phyloP scores from a whole-genome alignment of 371 early-diverging fungal species.

The Dichotomocladium elegans region DNA sequence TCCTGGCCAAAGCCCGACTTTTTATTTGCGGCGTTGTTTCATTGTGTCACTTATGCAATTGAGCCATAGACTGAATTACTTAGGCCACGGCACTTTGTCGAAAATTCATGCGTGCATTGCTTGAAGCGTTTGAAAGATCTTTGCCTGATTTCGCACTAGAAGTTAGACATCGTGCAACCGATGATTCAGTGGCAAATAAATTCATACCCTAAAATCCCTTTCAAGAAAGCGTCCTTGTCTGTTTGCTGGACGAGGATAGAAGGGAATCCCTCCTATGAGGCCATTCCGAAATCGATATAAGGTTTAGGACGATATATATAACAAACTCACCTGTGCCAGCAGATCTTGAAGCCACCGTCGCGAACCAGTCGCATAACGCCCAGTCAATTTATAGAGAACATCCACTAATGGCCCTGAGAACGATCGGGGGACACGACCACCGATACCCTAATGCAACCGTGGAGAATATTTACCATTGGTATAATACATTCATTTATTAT shows the following conservation, averaged over 20 bases:
- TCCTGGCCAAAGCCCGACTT: too few species aligned
- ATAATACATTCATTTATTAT: too few species aligned
- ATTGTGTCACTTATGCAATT: background rate
- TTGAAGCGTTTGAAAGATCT: slow-evolving; percentile 60
- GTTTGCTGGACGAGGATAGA: slow-evolving; percentile 43
- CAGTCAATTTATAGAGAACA: slow-evolving; percentile 58
- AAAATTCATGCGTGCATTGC: slow-evolving; percentile 52
- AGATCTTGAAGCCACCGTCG: slow-evolving; percentile 57
- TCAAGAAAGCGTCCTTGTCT: slow-evolving; percentile 62
- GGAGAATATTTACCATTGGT: background rate
- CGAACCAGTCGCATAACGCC: slow-evolving; percentile 46
- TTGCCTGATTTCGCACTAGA: slow-evolving; percentile 21
- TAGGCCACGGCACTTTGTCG: slow-evolving; percentile 60
- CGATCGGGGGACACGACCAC: slow-evolving; percentile 70
- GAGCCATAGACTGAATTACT: slow-evolving; percentile 31
- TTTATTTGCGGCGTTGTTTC: too few species aligned
- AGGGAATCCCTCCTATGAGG: slow-evolving; percentile 59
- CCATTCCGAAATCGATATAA: background rate
- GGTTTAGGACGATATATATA: background rate
- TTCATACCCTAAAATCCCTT: slow-evolving; percentile 54
- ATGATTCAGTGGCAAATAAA: background rate
- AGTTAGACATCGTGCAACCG: background rate
- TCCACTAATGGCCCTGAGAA: slow-evolving; percentile 60
- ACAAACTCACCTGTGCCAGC: slow-evolving; percentile 44
- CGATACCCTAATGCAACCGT: slow-evolving; percentile 49